A percentile compares a stretch with the other conserved stretches of the same genome.
These are phyloP conservation scores for Microdochium bolleyi DNA, from an alignment of 2,329 filamentous ascomycete genomes.

Conservation along the genomic window DNA sequence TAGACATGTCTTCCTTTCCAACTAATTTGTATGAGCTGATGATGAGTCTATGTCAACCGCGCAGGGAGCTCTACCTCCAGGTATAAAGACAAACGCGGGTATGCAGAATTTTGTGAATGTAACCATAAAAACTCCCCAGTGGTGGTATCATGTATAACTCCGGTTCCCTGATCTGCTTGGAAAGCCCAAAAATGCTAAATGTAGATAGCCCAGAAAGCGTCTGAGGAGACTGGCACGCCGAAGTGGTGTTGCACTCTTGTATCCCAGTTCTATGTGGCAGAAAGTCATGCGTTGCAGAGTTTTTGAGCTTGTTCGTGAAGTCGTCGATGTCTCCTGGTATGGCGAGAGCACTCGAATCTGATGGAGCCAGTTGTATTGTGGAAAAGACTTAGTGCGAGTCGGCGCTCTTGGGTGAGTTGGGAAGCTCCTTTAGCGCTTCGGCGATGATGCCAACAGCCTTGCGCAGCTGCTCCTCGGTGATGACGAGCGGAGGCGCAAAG, in stretches of 20 bases:
- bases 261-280: too few species aligned
- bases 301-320: not conserved
- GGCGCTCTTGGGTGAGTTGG: conserved; percentile 26
- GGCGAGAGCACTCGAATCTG: not conserved
- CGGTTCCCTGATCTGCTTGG: not conserved
- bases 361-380: not conserved
- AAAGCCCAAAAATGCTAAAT: conserved; percentile 1
- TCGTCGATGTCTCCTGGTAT: not conserved
- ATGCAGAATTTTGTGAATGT: not conserved
- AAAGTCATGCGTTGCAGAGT: conserved; percentile 1
- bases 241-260: too few species aligned
- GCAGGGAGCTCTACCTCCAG: not conserved
- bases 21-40: not conserved
- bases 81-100: not conserved
- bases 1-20: not conserved
- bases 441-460: conserved; percentile 72
- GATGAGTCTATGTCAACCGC: not conserved
- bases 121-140: not conserved
- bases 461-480: conserved; percentile 79
- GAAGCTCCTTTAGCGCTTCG: conserved; percentile 75
- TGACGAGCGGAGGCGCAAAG: conserved; percentile 91
- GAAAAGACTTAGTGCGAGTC: not conserved
- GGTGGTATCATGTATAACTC: not conserved
- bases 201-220: not conserved
- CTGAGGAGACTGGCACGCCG: not conserved